Base-by-base conservation (phyloP, 176 grass and related monocot genomes). In the Carex scoparia region DNA sequence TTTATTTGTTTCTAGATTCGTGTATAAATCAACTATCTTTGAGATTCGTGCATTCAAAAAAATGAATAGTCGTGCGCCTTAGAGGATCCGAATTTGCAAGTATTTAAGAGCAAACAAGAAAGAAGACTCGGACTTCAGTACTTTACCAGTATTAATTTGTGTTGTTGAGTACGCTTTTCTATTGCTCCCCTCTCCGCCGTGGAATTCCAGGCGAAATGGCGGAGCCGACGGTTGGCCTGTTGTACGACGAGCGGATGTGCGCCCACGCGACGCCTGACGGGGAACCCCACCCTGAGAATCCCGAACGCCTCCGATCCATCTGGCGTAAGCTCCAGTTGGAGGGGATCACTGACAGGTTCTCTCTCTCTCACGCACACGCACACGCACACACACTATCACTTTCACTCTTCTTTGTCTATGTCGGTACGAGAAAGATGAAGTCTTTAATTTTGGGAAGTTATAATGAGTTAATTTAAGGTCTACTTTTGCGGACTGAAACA, bases 211-310 rank as follows among this genome's bases (percentile, higher is more conserved):
- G 31, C 23, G 68, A 40, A 19, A 44, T 81, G 48, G 40, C 49
- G 3, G 48, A 61, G 53, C 30, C 86, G 23, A 38, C 48, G 76
- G 92, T 98, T 33, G 95, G 93, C 51, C 85, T 98, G 19, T 83
- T 98, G 13, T 98, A 98, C 88, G 96, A 98, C 87, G 91, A 98
- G 16, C 57, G 96, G 91, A 98, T 98, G 96, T 94, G 93, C 90
- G 68, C 69, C 65, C 96, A 98, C 90, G 87, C 86, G 80, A 90
- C 89, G 28, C 91, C 91, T 1, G 82, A 95, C 27, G 88, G 93
- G 23, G 89, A 90, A 83, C 65, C 77, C 2, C 95, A 98, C 38
- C 91, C 91, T 57, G 95, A 98, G 85, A 92, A 88, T 35, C 93
- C 96, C 80, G 96, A 95, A 60, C 85, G 96, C 65, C 88, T 95